Percentiles rank a stretch among this genome's conserved stretches.
These are phyloP conservation scores for Phaeosphaeriaceae sp. DNA, from an alignment of 2,329 filamentous ascomycete species.

Conservation along the genomic window DNA sequence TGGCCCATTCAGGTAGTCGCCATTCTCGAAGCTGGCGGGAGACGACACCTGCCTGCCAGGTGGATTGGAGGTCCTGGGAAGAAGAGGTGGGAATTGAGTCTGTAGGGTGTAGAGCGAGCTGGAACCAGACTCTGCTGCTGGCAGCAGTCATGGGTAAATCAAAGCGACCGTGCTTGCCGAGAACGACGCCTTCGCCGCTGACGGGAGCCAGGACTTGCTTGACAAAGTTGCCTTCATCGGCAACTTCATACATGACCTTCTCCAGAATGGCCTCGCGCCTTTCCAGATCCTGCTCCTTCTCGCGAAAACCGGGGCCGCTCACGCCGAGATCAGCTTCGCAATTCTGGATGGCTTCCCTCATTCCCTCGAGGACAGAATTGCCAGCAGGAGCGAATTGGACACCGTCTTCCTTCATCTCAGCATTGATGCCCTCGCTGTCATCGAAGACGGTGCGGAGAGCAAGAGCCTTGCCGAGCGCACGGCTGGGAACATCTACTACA, in stretches of 20 bases:
- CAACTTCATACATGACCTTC: constrained; percentile 82
- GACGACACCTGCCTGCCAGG: constrained; percentile 92
- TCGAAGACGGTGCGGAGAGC: constrained; percentile 92
- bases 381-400: constrained; percentile 76
- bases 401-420: constrained; percentile 96
- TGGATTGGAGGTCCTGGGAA: constrained; percentile 75
- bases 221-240: constrained; percentile 84
- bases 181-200: constrained; percentile 77
- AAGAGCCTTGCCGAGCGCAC: constrained; percentile 84
- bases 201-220: constrained; percentile 82
- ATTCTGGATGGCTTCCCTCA: constrained; percentile 80
- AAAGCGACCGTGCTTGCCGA: constrained; percentile 80
- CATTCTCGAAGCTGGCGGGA: constrained; percentile 92
- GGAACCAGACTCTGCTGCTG: constrained; percentile 94
- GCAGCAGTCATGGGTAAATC: constrained; percentile 77
- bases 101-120: constrained; percentile 88
- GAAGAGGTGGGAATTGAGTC: constrained; percentile 82
- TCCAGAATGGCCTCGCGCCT: constrained; percentile 84
- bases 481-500: constrained; percentile 83
- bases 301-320: constrained; percentile 70
- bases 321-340: constrained; percentile 82
- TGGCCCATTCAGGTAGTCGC: constrained; percentile 96
- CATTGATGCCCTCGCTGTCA: constrained; percentile 89
- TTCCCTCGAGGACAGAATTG: constrained; percentile 86
- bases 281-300: constrained; percentile 81